phyloP scores from a whole-genome alignment of 2,329 filamentous ascomycete genomes.

The Pseudocercospora musae region DNA sequence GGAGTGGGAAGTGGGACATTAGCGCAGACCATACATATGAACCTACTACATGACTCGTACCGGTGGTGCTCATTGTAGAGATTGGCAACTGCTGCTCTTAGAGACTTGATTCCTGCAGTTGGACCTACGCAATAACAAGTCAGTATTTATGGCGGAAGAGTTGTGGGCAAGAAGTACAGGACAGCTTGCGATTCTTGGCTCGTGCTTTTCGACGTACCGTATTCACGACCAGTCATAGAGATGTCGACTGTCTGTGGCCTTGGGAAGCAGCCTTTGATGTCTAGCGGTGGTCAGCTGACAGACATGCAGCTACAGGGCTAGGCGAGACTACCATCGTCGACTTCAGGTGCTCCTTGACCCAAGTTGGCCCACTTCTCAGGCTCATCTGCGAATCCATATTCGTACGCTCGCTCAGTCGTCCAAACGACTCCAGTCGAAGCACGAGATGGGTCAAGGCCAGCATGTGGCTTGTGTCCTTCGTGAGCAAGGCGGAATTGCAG shows the following conservation, averaged over 20 bases:
- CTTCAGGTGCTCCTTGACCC: slow-evolving; percentile 89
- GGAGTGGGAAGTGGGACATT: background rate
- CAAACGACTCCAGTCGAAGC: slow-evolving; percentile 93
- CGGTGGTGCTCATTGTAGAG: slow-evolving; percentile 90
- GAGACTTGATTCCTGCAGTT: slow-evolving; percentile 86
- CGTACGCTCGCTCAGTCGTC: slow-evolving; percentile 81
- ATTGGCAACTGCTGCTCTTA: slow-evolving; percentile 82
- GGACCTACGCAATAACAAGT: slow-evolving; percentile 48
- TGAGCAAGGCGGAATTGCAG: slow-evolving; percentile 85
- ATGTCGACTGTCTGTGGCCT: slow-evolving; percentile 77
- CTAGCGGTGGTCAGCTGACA: slow-evolving; percentile 51
- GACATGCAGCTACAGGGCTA: background rate
- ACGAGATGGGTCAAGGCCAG: slow-evolving; percentile 81
- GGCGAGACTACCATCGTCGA: slow-evolving; percentile 64
- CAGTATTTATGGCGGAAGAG: too few relatives aligned
- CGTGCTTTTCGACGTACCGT: slow-evolving; percentile 41
- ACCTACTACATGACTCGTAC: background rate
- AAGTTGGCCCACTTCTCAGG: slow-evolving; percentile 87
- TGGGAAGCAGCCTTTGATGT: slow-evolving; percentile 84
- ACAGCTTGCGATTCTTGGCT: background rate
- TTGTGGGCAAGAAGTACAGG: background rate
- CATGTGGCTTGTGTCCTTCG: slow-evolving; percentile 85
- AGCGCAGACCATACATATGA: background rate
- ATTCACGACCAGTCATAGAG: slow-evolving; percentile 75
- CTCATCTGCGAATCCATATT: slow-evolving; percentile 81